Conservation (phyloP, 1,139 yeast species). For the Chernovozyma aurita region DNA sequence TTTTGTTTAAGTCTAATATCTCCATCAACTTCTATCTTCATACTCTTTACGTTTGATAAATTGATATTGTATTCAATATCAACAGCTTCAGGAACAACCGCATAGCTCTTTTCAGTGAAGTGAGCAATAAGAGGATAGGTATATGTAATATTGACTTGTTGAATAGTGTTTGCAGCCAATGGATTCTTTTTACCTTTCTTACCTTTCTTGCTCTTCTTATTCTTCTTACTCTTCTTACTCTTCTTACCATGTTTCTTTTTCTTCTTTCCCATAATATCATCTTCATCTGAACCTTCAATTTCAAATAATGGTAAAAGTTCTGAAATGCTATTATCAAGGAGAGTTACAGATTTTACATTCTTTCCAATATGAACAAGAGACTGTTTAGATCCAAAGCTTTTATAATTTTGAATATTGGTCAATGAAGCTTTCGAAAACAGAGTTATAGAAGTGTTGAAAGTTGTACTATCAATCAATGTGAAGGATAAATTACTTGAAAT, state of each 20-base stretch:
- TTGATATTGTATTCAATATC: slow-evolving; percentile 19
- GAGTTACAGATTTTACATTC: slow-evolving; percentile 13
- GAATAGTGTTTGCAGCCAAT: slow-evolving; percentile 12
- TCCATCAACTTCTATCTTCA: slow-evolving; percentile 17
- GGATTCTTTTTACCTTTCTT: slow-evolving; percentile 4
- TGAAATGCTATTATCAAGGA: slow-evolving; percentile 1
- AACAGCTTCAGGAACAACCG: slow-evolving; percentile 10
- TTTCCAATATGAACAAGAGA: slow-evolving; percentile 25
- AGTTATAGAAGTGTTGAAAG: slow-evolving; percentile 22
- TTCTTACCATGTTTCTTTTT: no score
- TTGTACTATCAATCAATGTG: slow-evolving; percentile 30
- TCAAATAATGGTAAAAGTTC: background rate
- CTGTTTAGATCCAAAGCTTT: slow-evolving; percentile 27
- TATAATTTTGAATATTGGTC: slow-evolving; percentile 30
- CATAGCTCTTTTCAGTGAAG: slow-evolving; percentile 6
- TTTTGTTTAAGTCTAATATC: slow-evolving; percentile 15
- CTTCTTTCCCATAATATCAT: no score
- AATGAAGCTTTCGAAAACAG: slow-evolving; percentile 24
- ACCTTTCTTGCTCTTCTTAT: no score
- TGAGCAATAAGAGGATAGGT: slow-evolving; percentile 22
- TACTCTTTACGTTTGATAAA: slow-evolving; percentile 13
- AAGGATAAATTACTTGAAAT: slow-evolving; percentile 28
- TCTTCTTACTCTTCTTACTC: no score
- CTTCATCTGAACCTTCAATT: slow-evolving; percentile 1
- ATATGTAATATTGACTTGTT: slow-evolving; percentile 12